Conservation (phyloP, 1,284 basidiomycete species). For the Lentinus polychrous region DNA sequence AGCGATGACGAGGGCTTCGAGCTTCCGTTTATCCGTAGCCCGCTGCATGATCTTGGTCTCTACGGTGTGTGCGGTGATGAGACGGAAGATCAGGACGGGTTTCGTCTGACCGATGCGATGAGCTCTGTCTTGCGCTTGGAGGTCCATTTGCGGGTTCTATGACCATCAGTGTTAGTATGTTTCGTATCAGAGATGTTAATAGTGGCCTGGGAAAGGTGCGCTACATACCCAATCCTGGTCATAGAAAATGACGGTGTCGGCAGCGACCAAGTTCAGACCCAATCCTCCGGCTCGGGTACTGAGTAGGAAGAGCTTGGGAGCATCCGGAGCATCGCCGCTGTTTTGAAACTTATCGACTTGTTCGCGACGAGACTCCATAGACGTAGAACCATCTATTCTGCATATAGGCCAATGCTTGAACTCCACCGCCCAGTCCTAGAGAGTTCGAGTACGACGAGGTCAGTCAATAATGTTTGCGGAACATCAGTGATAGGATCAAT, state of each 20-base stretch:
- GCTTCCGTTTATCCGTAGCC: slow-evolving; percentile 82
- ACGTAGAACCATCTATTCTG: slow-evolving; percentile 85
- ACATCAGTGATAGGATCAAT: slow-evolving; percentile 9
- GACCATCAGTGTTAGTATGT: no score
- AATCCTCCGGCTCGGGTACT: slow-evolving; percentile 91
- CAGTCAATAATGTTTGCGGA: slow-evolving; percentile 2
- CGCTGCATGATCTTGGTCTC: slow-evolving; percentile 90
- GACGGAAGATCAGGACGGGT: slow-evolving; percentile 83
- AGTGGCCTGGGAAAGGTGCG: not conserved
- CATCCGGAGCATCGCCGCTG: slow-evolving; percentile 55
- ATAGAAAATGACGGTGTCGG: slow-evolving; percentile 93
- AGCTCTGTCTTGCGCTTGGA: slow-evolving; percentile 93
- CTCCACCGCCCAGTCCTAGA: slow-evolving; percentile 77
- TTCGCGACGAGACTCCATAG: slow-evolving; percentile 71
- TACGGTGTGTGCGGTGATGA: slow-evolving; percentile 83
- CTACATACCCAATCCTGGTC: slow-evolving; percentile 86
- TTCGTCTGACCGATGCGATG: slow-evolving; percentile 93
- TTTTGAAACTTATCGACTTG: slow-evolving; percentile 86
- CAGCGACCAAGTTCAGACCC: slow-evolving; percentile 88
- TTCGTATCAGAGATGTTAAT: slow-evolving; percentile 4
- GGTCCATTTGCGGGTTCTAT: slow-evolving; percentile 93
- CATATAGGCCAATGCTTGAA: slow-evolving; percentile 80
- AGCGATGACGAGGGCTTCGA: slow-evolving; percentile 92
- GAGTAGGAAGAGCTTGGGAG: slow-evolving; percentile 80
- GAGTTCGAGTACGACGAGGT: no score